Evolutionary conservation across 1,284 basidiomycete genomes (phyloP).

Genomic region (Malassezia sp.): DNA sequence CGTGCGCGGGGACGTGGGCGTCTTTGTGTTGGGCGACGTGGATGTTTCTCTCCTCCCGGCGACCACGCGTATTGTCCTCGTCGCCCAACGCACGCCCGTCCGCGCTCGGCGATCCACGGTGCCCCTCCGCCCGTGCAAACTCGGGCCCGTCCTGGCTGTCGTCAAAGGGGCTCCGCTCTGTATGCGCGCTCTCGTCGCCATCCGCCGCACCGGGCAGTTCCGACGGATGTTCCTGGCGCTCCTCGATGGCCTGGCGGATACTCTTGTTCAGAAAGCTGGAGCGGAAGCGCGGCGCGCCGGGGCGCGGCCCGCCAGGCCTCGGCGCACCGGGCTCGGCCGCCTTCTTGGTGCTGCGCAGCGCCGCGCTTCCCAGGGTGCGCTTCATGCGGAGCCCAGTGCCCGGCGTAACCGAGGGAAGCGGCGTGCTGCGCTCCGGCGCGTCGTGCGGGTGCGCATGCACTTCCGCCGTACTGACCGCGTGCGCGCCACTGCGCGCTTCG

Average conservation of each 20-base stretch:
- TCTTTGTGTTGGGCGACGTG: too few relatives aligned
- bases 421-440: too few relatives aligned
- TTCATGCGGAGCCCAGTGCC: conserved; percentile 5
- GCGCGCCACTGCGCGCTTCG: too few relatives aligned
- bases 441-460: too few relatives aligned
- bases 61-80: too few relatives aligned
- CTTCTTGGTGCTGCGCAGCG: conserved; percentile 11
- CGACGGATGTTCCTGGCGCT: conserved; percentile 23
- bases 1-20: too few relatives aligned
- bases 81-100: too few relatives aligned
- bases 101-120: too few relatives aligned
- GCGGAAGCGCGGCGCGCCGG: conserved; percentile 16
- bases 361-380: conserved; percentile 10
- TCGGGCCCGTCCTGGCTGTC: background rate
- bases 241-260: conserved; percentile 30
- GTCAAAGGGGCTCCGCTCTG: conserved; percentile 7
- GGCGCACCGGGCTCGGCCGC: background rate
- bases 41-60: too few relatives aligned
- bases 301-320: background rate
- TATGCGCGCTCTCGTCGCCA: background rate
- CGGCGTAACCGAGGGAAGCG: conserved; percentile 5
- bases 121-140: too few relatives aligned
- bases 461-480: too few relatives aligned
- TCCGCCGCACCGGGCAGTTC: conserved; percentile 9
- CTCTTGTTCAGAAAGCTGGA: conserved; percentile 42